Evolutionary conservation across 2,329 filamentous ascomycete species (phyloP).

Genomic region (Colletotrichum chlorophyti): DNA sequence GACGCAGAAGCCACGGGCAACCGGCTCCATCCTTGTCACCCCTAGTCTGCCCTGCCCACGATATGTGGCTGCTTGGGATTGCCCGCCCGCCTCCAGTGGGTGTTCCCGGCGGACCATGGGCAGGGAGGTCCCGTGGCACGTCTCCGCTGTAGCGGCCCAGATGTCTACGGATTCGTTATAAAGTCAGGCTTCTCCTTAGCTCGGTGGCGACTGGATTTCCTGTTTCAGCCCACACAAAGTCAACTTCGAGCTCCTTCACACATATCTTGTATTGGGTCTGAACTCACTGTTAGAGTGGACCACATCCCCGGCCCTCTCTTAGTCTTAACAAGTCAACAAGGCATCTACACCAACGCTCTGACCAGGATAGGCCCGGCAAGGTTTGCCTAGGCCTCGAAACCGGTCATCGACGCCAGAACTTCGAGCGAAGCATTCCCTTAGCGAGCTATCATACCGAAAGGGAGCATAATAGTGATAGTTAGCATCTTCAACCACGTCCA

Average conservation of each 20-base stretch:
- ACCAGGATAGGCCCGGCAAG: too few species aligned
- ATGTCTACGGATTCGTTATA: conserved; percentile 14
- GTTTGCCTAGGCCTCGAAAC: too few species aligned
- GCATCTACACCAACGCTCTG: too few species aligned
- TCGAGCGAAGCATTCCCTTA: too few species aligned
- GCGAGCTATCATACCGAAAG: too few species aligned
- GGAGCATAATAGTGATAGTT: too few species aligned
- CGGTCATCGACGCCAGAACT: too few species aligned
- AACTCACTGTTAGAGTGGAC: too few species aligned
- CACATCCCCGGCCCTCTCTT: too few species aligned
- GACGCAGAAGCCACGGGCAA: conserved; percentile 14
- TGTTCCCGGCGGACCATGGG: not conserved
- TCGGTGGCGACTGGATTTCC: not conserved
- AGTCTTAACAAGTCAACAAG: too few species aligned
- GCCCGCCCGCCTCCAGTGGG: not conserved
- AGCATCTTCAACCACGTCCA: too few species aligned
- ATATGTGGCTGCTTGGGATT: conserved; percentile 19
- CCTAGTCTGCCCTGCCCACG: conserved; percentile 27
- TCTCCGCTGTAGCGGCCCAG: not conserved
- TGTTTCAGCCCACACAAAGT: not conserved
- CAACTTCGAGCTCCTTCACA: not conserved
- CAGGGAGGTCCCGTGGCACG: not conserved
- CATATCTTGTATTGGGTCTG: not conserved
- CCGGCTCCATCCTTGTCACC: conserved; percentile 1
- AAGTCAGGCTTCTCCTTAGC: conserved; percentile 1